These are phyloP conservation scores for Ambrosia hybrid DNA, from an alignment of 140 eudicot species.

Conservation along the genomic window DNA sequence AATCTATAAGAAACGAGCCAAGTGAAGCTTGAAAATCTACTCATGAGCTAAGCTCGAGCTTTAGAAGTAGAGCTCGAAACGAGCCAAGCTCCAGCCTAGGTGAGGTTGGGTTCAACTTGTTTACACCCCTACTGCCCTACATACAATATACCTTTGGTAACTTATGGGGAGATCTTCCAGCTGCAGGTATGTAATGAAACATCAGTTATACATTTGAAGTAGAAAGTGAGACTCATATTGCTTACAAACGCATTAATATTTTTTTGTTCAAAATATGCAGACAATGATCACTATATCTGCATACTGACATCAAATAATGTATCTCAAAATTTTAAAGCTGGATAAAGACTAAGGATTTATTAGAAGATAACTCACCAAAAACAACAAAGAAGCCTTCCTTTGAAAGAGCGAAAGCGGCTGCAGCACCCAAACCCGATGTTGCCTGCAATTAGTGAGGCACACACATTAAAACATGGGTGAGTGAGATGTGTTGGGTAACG, in stretches of 20 bases:
- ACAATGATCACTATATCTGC: not conserved
- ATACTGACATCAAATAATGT: not conserved
- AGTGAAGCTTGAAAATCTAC: no score
- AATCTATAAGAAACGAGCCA: no score
- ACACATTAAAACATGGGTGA: slow-evolving; percentile 11
- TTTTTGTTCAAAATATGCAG: no score
- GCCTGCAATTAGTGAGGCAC: slow-evolving; percentile 49
- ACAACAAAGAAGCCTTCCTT: slow-evolving; percentile 77
- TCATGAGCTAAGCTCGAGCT: no score
- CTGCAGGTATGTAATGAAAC: slow-evolving; percentile 56
- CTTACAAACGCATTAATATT: not conserved
- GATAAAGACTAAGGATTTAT: not conserved
- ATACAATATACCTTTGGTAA: slow-evolving; percentile 57
- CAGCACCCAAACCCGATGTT: slow-evolving; percentile 95
- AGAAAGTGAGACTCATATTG: slow-evolving; percentile 11
- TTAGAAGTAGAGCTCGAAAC: no score
- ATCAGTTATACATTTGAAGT: slow-evolving; percentile 20
- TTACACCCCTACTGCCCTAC: no score
- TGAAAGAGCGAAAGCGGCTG: slow-evolving; percentile 69
- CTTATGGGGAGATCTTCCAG: slow-evolving; percentile 64
- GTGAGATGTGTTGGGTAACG: not conserved
- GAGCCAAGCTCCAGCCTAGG: no score
- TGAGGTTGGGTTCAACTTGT: no score
- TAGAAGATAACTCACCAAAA: slow-evolving; percentile 54
- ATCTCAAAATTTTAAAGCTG: no score